phyloP scores from a whole-genome alignment of 768 basidiomycete genomes.

The Mrakia gelida region DNA sequence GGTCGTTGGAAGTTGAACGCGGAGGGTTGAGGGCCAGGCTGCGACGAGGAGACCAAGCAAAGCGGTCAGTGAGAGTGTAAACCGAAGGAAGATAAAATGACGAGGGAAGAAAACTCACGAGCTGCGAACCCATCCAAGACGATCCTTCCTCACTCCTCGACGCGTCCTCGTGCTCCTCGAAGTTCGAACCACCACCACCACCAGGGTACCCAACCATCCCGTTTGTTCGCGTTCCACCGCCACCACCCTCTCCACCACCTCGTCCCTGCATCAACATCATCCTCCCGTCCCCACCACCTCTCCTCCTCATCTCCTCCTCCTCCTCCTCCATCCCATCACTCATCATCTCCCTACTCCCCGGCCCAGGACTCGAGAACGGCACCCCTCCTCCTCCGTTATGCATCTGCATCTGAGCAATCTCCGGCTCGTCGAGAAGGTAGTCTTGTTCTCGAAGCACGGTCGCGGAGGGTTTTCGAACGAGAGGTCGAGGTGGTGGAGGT shows the following conservation, averaged over 20 bases:
- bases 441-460: not conserved
- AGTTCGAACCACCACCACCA: not conserved
- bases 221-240: not conserved
- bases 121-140: not conserved
- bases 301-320: not conserved
- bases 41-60: not conserved
- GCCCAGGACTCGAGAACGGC: not conserved
- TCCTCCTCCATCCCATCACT: not conserved
- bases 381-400: not conserved
- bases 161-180: not conserved
- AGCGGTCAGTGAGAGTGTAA: not conserved
- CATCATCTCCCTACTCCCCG: not conserved
- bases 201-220: not conserved
- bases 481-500: not conserved
- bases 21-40: not conserved
- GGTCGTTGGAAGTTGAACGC: not conserved
- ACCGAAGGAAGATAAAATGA: not conserved
- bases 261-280: not conserved
- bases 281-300: not conserved
- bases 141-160: not conserved
- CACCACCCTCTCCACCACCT: not conserved
- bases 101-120: not conserved
- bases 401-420: not conserved
- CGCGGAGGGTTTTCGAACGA: not conserved
- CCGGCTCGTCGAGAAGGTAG: not conserved